Evolutionary conservation across 805 yeast species (phyloP).

Genomic region (Candida yuanshanica): DNA sequence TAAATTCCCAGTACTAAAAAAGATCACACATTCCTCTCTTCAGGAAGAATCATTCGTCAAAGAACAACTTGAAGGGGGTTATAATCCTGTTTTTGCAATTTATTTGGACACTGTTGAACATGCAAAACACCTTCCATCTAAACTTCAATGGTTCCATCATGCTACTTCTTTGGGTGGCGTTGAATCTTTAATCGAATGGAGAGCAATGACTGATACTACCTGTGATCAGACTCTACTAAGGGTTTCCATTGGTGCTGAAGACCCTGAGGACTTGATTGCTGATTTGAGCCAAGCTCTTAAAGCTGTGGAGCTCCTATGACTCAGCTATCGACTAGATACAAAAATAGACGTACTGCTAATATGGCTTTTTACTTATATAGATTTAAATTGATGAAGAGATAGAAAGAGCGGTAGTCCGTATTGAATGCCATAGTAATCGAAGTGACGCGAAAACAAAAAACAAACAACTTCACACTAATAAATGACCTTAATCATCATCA

Average conservation of each 20-base stretch:
- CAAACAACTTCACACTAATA: too few species aligned
- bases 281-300: slow-evolving; percentile 64
- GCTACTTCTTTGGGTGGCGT: slow-evolving; percentile 93
- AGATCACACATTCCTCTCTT: slow-evolving; percentile 66
- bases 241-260: slow-evolving; percentile 77
- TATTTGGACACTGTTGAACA: slow-evolving; percentile 41
- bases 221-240: slow-evolving; percentile 58
- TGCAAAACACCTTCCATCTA: slow-evolving; percentile 62
- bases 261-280: slow-evolving; percentile 64
- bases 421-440: too few species aligned
- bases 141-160: slow-evolving; percentile 69
- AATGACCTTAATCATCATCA: too few species aligned
- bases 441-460: too few species aligned
- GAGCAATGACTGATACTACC: slow-evolving; percentile 62
- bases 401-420: too few species aligned
- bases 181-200: slow-evolving; percentile 88
- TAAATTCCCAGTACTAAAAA: slow-evolving; percentile 43
- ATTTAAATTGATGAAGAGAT: too few species aligned
- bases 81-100: slow-evolving; percentile 73
- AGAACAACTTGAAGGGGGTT: slow-evolving; percentile 60
- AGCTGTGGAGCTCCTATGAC: background rate
- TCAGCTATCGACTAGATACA: too few species aligned
- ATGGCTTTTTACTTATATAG: too few species aligned
- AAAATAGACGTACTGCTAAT: too few species aligned
- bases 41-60: slow-evolving; percentile 66